Evolutionary conservation across 495 filamentous ascomycete species (phyloP).

Genomic region (Saxophila tyrrhenica): DNA sequence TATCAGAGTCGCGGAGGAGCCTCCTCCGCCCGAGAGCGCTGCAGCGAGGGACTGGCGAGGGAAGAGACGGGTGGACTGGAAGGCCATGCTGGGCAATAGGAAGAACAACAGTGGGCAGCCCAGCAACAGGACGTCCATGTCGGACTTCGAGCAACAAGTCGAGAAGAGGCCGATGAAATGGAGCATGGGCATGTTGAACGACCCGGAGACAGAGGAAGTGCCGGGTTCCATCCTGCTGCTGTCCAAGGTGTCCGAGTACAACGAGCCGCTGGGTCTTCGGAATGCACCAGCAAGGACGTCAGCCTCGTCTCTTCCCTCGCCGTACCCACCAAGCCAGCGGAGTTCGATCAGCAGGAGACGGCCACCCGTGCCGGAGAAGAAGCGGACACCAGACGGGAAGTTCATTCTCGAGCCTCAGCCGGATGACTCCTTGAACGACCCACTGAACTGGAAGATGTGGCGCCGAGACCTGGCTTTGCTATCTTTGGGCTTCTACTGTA

Average conservation of each 20-base stretch:
- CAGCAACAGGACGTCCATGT: conserved; percentile 16
- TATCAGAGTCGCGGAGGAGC: too few species aligned
- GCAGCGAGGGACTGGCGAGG: background rate
- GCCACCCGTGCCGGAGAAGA: conserved; percentile 40
- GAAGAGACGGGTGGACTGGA: conserved; percentile 12
- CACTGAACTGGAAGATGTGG: conserved; percentile 84
- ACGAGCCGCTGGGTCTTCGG: conserved; percentile 70
- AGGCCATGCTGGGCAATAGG: conserved; percentile 9
- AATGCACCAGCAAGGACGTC: conserved; percentile 66
- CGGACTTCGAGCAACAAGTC: conserved; percentile 6
- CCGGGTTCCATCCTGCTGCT: conserved; percentile 80
- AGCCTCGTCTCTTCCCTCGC: conserved; percentile 57
- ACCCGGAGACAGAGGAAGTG: conserved; percentile 75
- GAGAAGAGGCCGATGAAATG: conserved; percentile 35
- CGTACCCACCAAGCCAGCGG: conserved; percentile 35
- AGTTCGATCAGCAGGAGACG: conserved; percentile 16
- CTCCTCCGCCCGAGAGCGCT: background rate
- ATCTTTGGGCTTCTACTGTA: conserved; percentile 80
- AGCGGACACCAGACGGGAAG: conserved; percentile 68
- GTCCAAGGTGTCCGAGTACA: conserved; percentile 50
- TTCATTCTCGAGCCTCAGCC: conserved; percentile 90
- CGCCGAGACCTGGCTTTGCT: conserved; percentile 70
- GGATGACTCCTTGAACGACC: conserved; percentile 82
- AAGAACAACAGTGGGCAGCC: background rate
- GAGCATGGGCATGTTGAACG: conserved; percentile 76